Conservation (phyloP, 257 asterid genomes). For the Nicotiana otophora region DNA sequence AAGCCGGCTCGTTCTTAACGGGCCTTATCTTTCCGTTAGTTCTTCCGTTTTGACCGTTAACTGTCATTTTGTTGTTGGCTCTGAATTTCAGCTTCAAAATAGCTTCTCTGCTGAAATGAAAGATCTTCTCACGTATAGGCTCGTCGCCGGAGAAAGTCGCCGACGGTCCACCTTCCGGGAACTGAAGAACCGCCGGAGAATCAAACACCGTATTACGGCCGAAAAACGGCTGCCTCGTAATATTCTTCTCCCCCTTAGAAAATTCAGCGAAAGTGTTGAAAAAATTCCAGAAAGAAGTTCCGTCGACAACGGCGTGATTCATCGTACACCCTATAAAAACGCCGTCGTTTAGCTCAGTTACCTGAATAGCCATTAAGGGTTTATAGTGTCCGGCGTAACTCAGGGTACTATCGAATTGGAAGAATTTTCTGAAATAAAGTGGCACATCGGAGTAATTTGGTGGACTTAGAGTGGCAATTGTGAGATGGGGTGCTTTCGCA, state of each 20-base stretch:
- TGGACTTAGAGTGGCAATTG: conserved; percentile 22
- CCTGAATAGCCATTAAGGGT: conserved; percentile 66
- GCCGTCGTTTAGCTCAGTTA: conserved; percentile 64
- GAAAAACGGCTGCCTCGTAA: conserved; percentile 48
- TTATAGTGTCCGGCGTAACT: conserved; percentile 75
- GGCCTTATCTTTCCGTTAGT: conserved; percentile 42
- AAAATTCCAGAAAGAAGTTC: conserved; percentile 94
- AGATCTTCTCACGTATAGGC: conserved; percentile 66
- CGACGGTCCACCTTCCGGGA: conserved; percentile 76
- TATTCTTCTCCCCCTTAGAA: conserved; percentile 42
- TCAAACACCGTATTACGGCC: conserved; percentile 60
- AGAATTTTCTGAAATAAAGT: conserved; percentile 44
- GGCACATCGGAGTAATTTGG: conserved; percentile 47
- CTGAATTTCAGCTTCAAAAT: conserved; percentile 45
- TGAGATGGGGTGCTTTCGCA: conserved; percentile 55
- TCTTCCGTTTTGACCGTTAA: conserved; percentile 24
- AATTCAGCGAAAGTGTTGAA: conserved; percentile 76
- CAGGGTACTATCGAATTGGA: conserved; percentile 60
- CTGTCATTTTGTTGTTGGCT: conserved; percentile 50
- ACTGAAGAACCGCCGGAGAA: conserved; percentile 52
- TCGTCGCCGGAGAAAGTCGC: conserved; percentile 72
- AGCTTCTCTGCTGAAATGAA: conserved; percentile 74
- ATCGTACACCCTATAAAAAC: conserved; percentile 72
- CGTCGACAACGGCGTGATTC: conserved; percentile 91
- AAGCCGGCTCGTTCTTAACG: conserved; percentile 1